phyloP scores from a whole-genome alignment of 1,139 yeast genomes.

The Suhomyces choctaworum region DNA sequence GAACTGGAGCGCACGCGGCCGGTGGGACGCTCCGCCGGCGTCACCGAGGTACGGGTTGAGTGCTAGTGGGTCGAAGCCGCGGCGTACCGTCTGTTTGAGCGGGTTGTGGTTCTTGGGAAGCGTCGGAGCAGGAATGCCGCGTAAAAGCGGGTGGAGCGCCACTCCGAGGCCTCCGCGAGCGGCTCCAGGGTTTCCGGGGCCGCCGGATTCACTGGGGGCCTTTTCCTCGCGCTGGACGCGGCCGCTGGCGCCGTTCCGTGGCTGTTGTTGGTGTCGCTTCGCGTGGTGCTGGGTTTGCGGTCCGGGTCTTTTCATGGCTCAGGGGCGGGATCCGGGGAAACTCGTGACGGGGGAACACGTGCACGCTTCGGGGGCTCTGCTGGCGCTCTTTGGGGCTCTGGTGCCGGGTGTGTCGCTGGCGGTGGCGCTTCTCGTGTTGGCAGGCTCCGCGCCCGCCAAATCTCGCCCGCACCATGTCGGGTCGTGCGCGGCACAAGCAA shows the following conservation, averaged over 20 bases:
- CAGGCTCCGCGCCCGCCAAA: too few species aligned
- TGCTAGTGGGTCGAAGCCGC: constrained; percentile 39
- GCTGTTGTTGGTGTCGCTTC: constrained; percentile 1
- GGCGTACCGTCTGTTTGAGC: constrained; percentile 28
- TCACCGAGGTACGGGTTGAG: constrained; percentile 67
- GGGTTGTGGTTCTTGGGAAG: constrained; percentile 32
- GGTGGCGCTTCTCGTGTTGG: too few species aligned
- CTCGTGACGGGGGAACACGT: neutral
- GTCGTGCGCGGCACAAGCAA: constrained; percentile 1
- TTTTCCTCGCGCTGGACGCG: neutral
- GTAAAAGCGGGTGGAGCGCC: constrained; percentile 60
- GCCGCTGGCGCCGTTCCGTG: too few species aligned
- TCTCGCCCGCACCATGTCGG: too few species aligned
- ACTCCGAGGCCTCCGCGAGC: constrained; percentile 46
- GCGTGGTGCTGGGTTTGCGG: neutral
- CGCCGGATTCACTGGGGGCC: neutral
- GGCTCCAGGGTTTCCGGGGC: neutral
- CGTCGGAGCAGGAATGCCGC: constrained; percentile 26
- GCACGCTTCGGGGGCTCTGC: neutral
- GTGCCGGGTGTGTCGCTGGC: too few species aligned
- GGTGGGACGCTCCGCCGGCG: constrained; percentile 19
- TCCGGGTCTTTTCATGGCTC: constrained; percentile 2
- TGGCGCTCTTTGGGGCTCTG: too few species aligned
- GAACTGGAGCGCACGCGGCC: constrained; percentile 44
- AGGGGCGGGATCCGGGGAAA: too few species aligned